Evolutionary conservation across 169 alveolate genomes (phyloP).

Genomic region (Cryptosporidium sp.): DNA sequence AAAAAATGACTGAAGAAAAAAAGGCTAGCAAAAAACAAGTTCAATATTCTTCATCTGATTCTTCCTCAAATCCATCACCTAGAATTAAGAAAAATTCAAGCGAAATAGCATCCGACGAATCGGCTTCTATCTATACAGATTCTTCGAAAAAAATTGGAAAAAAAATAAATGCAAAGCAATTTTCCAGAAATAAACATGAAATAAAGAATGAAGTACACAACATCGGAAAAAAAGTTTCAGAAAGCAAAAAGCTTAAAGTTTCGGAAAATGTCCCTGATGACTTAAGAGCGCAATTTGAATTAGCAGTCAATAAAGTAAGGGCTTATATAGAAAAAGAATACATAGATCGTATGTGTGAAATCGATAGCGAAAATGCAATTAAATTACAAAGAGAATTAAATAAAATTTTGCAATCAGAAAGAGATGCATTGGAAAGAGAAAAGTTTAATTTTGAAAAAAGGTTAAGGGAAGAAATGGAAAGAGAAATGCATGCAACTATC

Average conservation of each 20-base stretch:
- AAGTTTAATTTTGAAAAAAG: constrained; percentile 57
- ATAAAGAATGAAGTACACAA: constrained; percentile 36
- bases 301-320: constrained; percentile 67
- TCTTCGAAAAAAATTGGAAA: not conserved
- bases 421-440: constrained; percentile 73
- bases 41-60: not conserved
- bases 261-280: constrained; percentile 69
- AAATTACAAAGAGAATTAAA: constrained; percentile 65
- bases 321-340: constrained; percentile 72
- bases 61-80: constrained; percentile 9
- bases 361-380: constrained; percentile 66
- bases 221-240: constrained; percentile 20
- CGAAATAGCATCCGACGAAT: not conserved
- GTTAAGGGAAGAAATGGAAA: constrained; percentile 61
- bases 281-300: constrained; percentile 66
- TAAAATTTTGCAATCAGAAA: constrained; percentile 62
- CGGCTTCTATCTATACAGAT: constrained; percentile 7
- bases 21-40: not conserved
- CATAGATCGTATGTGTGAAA: constrained; percentile 66
- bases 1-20: not conserved
- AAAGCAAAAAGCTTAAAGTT: constrained; percentile 9
- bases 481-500: constrained; percentile 68
- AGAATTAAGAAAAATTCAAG: not conserved
- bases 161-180: not conserved
- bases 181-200: constrained; percentile 17